Percentiles rank a stretch among this genome's conserved stretches.
Evolutionary conservation across 73 alveolate species (phyloP).

Genomic region (Tetrahymena elliotti): DNA sequence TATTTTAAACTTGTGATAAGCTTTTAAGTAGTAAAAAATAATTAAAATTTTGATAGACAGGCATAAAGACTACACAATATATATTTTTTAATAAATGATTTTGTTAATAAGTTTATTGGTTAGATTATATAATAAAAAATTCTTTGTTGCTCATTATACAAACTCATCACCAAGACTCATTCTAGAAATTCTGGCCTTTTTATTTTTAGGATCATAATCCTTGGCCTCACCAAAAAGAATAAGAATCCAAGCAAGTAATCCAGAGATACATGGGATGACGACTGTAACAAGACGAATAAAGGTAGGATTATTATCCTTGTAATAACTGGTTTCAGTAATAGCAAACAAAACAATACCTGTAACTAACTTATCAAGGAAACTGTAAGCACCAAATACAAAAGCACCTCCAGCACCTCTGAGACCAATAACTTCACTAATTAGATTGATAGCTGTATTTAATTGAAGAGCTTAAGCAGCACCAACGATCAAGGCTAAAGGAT

Average conservation of each 20-base stretch:
- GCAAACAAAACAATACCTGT: slow-evolving; percentile 48
- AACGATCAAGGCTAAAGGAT: slow-evolving; percentile 38
- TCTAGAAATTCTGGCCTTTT: neutral
- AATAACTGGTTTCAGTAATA: slow-evolving; percentile 15
- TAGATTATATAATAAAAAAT: neutral
- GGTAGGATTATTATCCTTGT: neutral
- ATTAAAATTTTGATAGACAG: too few relatives aligned
- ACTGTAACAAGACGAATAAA: slow-evolving; percentile 26
- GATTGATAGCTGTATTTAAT: slow-evolving; percentile 53
- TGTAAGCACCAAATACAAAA: slow-evolving; percentile 71
- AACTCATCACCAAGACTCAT: neutral
- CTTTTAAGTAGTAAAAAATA: too few relatives aligned
- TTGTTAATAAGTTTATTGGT: neutral
- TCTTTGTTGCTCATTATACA: neutral
- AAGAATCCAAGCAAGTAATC: slow-evolving; percentile 11
- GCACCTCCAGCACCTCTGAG: slow-evolving; percentile 62
- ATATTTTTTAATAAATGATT: neutral
- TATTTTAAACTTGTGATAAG: too few relatives aligned
- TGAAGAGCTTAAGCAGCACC: slow-evolving; percentile 59
- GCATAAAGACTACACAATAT: too few relatives aligned
- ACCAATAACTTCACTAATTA: slow-evolving; percentile 73
- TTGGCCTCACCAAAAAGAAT: slow-evolving; percentile 9
- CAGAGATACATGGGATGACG: slow-evolving; percentile 7
- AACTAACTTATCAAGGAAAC: slow-evolving; percentile 60
- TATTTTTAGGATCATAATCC: neutral